Evolutionary conservation across 495 filamentous ascomycete species (phyloP).

Genomic region (Lichenothelia convexa): DNA sequence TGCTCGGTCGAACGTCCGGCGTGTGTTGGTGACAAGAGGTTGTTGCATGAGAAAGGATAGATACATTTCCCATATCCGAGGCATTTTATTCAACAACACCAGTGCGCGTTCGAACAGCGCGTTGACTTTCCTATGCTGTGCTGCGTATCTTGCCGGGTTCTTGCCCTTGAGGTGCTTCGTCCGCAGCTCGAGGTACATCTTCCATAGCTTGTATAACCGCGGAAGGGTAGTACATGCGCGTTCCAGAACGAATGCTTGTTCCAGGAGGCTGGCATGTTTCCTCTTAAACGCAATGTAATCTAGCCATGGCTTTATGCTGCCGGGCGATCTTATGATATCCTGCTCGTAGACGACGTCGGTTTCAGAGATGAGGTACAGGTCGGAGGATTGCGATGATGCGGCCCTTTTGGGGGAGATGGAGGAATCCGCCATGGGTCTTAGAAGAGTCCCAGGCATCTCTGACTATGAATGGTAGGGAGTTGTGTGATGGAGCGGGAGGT

Average conservation of each 20-base stretch:
- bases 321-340: conserved; percentile 72
- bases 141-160: conserved; percentile 63
- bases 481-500: too few relatives aligned
- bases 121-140: conserved; percentile 87
- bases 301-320: conserved; percentile 86
- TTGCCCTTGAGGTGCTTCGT: conserved; percentile 64
- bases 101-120: conserved; percentile 86
- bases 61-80: conserved; percentile 96
- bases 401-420: neutral
- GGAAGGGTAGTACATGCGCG: conserved; percentile 77
- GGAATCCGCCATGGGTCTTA: neutral
- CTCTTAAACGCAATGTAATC: conserved; percentile 85
- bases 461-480: neutral
- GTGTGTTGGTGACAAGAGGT: conserved; percentile 76
- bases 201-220: conserved; percentile 96
- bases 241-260: conserved; percentile 89
- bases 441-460: conserved; percentile 6
- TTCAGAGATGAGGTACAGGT: conserved; percentile 39
- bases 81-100: conserved; percentile 97
- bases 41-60: conserved; percentile 79
- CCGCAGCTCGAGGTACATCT: conserved; percentile 84
- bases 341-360: conserved; percentile 93
- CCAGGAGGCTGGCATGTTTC: conserved; percentile 67
- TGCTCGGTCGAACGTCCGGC: conserved; percentile 84
- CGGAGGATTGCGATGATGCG: conserved; percentile 3